Percentiles rank a stretch among this genome's conserved stretches.
Evolutionary conservation across 805 yeast genomes (phyloP).

Genomic region (Pichia thaimueangensis): DNA sequence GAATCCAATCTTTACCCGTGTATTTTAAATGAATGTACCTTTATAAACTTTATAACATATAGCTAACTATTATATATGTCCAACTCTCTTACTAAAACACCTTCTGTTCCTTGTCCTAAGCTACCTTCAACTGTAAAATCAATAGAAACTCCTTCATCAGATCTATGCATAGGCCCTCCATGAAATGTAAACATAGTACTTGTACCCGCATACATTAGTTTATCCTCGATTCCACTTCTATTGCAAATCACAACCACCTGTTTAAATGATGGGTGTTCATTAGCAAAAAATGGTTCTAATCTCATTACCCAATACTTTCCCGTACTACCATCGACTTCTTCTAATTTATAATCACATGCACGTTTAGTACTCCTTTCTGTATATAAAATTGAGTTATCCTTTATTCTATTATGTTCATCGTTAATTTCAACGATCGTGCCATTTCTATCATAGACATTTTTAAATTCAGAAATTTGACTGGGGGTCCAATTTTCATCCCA

Average conservation of each 20-base stretch:
- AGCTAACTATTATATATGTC: conserved; percentile 26
- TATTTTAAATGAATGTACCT: conserved; percentile 7
- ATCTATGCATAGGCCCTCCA: conserved; percentile 28
- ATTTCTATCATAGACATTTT: conserved; percentile 16
- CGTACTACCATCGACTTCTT: conserved; percentile 22
- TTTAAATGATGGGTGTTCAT: conserved; percentile 14
- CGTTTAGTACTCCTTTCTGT: background rate
- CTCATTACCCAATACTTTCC: conserved; percentile 64
- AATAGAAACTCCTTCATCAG: conserved; percentile 20
- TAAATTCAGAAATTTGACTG: conserved; percentile 15
- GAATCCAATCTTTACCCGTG: background rate
- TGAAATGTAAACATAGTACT: conserved; percentile 51
- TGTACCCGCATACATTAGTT: conserved; percentile 62
- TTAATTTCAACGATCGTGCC: conserved; percentile 19
- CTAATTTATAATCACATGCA: conserved; percentile 10
- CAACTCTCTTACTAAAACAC: conserved; percentile 55
- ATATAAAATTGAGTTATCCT: conserved; percentile 6
- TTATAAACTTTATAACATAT: background rate
- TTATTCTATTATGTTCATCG: conserved; percentile 1
- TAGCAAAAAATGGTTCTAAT: conserved; percentile 31
- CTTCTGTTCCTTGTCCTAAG: conserved; percentile 60
- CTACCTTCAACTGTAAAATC: conserved; percentile 51
- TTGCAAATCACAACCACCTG: conserved; percentile 52
- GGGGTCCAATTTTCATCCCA: conserved; percentile 26
- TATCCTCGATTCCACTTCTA: conserved; percentile 72